These are phyloP conservation scores for Canavalia ensiformis DNA, from an alignment of 306 rosid genomes.

Conservation along the genomic window DNA sequence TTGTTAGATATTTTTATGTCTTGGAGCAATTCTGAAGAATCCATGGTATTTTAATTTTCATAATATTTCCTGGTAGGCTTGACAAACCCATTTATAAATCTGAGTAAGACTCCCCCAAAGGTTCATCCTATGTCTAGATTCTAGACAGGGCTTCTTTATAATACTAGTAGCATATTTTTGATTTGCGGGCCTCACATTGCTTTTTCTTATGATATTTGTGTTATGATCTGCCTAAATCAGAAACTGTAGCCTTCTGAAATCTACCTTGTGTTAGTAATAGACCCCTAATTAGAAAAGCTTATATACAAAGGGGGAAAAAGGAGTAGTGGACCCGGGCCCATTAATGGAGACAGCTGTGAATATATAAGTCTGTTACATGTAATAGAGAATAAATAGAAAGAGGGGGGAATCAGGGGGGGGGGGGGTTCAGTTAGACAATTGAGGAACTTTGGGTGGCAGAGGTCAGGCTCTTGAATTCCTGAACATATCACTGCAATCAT, in stretches of 20 bases:
- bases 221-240: background rate
- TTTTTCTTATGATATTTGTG: background rate
- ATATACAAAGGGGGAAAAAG: too few species aligned
- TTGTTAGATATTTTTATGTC: slow-evolving; percentile 5
- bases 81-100: background rate
- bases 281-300: too few species aligned
- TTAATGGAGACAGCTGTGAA: too few species aligned
- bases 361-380: too few species aligned
- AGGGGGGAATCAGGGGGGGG: too few species aligned
- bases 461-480: too few species aligned
- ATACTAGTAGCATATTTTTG: background rate
- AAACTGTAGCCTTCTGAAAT: background rate
- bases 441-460: too few species aligned
- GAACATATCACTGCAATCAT: too few species aligned
- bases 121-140: background rate
- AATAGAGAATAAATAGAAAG: too few species aligned
- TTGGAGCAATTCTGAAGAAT: slow-evolving; percentile 31
- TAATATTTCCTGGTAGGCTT: background rate
- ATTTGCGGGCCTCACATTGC: background rate
- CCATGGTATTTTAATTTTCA: slow-evolving; percentile 1
- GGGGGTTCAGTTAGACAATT: too few species aligned
- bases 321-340: too few species aligned
- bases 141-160: background rate
- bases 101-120: background rate
- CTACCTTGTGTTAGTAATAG: background rate